Evolutionary conservation across 208 protist species (phyloP), one percentile per base, ranked within the genome.

Genomic region (Acanthamoeba culbertsoni): DNA sequence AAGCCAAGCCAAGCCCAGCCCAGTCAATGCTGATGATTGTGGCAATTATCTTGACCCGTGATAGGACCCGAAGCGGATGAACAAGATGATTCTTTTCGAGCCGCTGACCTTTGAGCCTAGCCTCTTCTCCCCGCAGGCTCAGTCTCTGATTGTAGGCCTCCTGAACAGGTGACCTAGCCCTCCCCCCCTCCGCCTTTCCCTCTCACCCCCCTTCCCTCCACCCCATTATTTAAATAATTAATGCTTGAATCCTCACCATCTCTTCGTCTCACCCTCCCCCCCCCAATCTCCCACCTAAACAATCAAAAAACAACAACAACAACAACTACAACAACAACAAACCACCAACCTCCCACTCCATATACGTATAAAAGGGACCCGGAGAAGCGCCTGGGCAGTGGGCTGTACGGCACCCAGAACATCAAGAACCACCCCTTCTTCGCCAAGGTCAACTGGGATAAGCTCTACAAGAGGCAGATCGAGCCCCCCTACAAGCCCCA

Each of bases 401-500:
- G 88, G 40, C 37, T 20, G n/a, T 40, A 42, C 31, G 94, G 93
- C 51, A 63, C 90, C 2, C 45, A 92, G 37, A 95, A 97, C 71
- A 93, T 97, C 59, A 97, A 94, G 86, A 91, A 75, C 51, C 95
- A 96, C 48, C 95, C 95, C 40, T 95, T 92, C 84, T 97, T 97
- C 73, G 93, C 57, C 53, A 94, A 73, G 62, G 92, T 97, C 45
- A 86, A 97, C 77, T 97, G 95, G 95, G 93, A 97, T 0, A 86
- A 77, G 48, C 79, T 96, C 31, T 88, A 93, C 35, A 92, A 91
- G 65, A 93, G 93, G 46, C 79, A 94, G 45, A 93, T 96, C 16
- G 93, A 96, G 48, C 95, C 95, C 20, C 95, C 94, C 42, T 96
- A 95, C 68, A 96, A 96, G 48, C 95, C 95, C 23, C 86, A 73